Conservation (phyloP, 306 rosid species). For the Betula pendula region DNA sequence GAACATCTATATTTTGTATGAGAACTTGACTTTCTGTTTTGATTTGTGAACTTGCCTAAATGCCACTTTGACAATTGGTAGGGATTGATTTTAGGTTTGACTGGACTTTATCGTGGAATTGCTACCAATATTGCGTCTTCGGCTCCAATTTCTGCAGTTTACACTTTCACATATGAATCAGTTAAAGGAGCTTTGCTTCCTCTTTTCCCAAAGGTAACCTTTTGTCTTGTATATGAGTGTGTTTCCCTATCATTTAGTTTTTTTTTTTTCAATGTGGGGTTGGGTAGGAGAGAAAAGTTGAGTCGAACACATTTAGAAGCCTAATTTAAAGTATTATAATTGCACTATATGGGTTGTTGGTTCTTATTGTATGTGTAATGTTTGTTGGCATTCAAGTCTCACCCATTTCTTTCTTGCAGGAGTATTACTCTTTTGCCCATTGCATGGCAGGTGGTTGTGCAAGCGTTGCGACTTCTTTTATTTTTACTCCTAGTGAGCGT, state of each 20-base stretch:
- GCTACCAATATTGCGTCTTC: conserved; percentile 80
- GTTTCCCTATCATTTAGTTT: conserved; percentile 17
- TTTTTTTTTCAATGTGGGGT: neutral
- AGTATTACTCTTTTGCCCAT: conserved; percentile 73
- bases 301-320: neutral
- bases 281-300: neutral
- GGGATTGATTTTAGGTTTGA: conserved; percentile 64
- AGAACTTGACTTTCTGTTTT: conserved; percentile 26
- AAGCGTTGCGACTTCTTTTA: conserved; percentile 92
- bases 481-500: conserved; percentile 94
- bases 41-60: conserved; percentile 14
- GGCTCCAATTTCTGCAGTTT: conserved; percentile 94
- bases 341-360: conserved; percentile 10
- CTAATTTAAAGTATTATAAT: neutral
- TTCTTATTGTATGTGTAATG: conserved; percentile 9
- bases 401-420: conserved; percentile 54
- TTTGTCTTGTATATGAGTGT: conserved; percentile 14
- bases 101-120: conserved; percentile 93
- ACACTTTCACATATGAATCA: conserved; percentile 89
- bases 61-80: conserved; percentile 24
- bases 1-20: conserved; percentile 12
- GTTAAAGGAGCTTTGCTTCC: conserved; percentile 89
- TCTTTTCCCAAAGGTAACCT: conserved; percentile 64
- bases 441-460: conserved; percentile 92
- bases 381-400: conserved; percentile 30